These are phyloP conservation scores for Camelina laxa DNA, from an alignment of 345 rosid genomes.

Conservation along the genomic window DNA sequence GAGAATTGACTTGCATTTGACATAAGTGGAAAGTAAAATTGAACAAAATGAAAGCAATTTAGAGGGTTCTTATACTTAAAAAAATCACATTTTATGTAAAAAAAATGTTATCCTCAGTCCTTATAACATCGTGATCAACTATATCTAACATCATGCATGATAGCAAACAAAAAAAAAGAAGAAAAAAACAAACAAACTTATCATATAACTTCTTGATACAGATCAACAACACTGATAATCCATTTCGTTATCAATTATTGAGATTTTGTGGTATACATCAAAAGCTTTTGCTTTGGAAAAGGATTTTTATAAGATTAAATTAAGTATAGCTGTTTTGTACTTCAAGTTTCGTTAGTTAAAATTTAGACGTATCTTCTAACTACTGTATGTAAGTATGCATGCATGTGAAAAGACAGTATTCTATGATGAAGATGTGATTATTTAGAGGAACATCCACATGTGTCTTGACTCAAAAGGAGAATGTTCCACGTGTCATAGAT, in stretches of 20 bases:
- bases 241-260: constrained; percentile 33
- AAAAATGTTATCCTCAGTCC: not conserved
- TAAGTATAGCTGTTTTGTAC: constrained; percentile 27
- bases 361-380: constrained; percentile 39
- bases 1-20: too few relatives aligned
- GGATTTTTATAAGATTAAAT: not conserved
- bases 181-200: not conserved
- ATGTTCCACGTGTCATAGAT: constrained; percentile 33
- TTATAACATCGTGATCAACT: constrained; percentile 17
- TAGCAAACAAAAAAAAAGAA: not conserved
- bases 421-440: constrained; percentile 16
- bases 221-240: constrained; percentile 29
- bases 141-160: not conserved
- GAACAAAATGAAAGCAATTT: too few relatives aligned
- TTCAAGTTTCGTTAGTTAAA: constrained; percentile 28
- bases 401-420: constrained; percentile 31
- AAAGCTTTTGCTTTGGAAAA: constrained; percentile 19
- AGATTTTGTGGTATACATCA: constrained; percentile 33
- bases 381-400: not conserved
- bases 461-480: constrained; percentile 21
- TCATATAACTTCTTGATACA: constrained; percentile 7
- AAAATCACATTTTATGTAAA: too few relatives aligned
- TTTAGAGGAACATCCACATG: constrained; percentile 25
- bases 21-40: too few relatives aligned
- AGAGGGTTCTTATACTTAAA: not conserved